These are phyloP conservation scores for Ophiocordyceps camponoti-leonardi DNA, from an alignment of 2,329 filamentous ascomycete species.

Conservation along the genomic window DNA sequence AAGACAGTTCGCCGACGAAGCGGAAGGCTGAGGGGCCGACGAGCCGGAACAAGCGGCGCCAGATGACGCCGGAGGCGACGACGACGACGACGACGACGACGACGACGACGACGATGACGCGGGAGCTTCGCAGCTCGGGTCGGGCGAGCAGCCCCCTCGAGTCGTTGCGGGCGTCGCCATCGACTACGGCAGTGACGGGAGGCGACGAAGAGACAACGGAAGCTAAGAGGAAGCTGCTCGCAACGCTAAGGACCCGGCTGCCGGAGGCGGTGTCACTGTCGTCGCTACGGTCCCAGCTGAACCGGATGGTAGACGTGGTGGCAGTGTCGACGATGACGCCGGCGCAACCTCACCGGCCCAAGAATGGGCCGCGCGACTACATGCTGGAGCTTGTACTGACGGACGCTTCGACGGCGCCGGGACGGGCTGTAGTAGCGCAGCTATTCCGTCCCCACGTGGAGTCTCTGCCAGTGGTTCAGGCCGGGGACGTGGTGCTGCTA, in stretches of 20 bases:
- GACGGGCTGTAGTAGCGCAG: conserved; percentile 33
- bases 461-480: conserved; percentile 34
- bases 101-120: conserved; percentile 7
- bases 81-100: conserved; percentile 9
- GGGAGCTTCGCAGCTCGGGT: conserved; percentile 9
- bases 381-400: conserved; percentile 39
- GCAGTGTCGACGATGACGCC: conserved; percentile 35
- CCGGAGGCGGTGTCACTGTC: conserved; percentile 36
- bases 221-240: conserved; percentile 28
- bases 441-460: conserved; percentile 41
- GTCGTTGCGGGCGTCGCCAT: conserved; percentile 10
- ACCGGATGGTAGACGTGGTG: conserved; percentile 33
- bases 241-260: conserved; percentile 28
- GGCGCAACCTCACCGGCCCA: conserved; percentile 33
- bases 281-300: conserved; percentile 29
- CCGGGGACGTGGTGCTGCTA: conserved; percentile 41
- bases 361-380: conserved; percentile 40
- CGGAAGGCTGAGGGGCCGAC: conserved; percentile 6
- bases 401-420: conserved; percentile 35
- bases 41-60: conserved; percentile 5
- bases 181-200: conserved; percentile 8
- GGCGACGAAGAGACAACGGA: conserved; percentile 13
- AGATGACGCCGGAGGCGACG: conserved; percentile 8
- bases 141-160: background rate
- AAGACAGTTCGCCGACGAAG: conserved; percentile 6